Percentiles rank a stretch among this genome's conserved stretches.
phyloP scores from a whole-genome alignment of 306 rosid species.

The Luffa aegyptiaca region DNA sequence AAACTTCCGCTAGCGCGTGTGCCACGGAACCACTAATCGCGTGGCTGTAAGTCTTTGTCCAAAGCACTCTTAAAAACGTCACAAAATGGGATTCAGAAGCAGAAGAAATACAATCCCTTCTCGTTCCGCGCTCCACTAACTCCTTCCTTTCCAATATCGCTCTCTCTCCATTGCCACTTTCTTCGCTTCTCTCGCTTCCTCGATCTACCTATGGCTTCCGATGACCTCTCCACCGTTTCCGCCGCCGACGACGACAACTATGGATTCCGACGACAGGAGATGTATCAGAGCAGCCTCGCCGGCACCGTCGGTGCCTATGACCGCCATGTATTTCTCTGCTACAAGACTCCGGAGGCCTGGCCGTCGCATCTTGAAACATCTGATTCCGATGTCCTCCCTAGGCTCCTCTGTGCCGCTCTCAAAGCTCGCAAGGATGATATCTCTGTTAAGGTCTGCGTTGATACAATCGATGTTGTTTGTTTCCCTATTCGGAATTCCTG shows the following conservation, averaged over 20 bases:
- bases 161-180: not conserved
- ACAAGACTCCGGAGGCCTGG: conserved; percentile 64
- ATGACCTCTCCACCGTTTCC: conserved; percentile 7
- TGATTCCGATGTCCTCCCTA: conserved; percentile 55
- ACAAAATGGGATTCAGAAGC: not conserved
- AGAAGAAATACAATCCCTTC: conserved; percentile 2
- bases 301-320: conserved; percentile 66
- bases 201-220: conserved; percentile 32
- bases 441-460: not conserved
- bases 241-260: conserved; percentile 30
- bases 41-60: not conserved
- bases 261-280: conserved; percentile 82
- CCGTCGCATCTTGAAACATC: conserved; percentile 61
- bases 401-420: conserved; percentile 36
- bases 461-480: not conserved
- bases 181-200: not conserved
- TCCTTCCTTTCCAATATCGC: not conserved
- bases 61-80: not conserved
- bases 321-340: conserved; percentile 87
- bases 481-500: not conserved
- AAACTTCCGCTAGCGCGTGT: not conserved
- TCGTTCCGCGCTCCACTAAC: conserved; percentile 12
- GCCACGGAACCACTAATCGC: not conserved
- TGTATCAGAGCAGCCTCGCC: conserved; percentile 52
- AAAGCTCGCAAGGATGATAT: conserved; percentile 56